Evolutionary conservation across 192 early-diverging fungal species (phyloP).

Genomic region (Coemansia sp.): DNA sequence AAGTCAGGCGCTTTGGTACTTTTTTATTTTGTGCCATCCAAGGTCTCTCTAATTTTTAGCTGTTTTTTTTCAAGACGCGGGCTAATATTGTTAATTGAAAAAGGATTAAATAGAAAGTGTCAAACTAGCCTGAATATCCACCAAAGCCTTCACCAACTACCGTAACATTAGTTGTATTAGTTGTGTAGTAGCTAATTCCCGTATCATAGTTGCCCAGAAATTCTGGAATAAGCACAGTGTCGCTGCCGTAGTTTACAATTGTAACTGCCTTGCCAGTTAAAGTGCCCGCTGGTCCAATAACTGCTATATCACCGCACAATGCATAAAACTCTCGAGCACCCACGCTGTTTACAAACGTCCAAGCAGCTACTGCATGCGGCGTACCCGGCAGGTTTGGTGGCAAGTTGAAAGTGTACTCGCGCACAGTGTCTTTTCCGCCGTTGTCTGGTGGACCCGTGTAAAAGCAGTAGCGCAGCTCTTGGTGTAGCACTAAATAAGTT

Average conservation of each 20-base stretch:
- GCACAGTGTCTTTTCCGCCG: conserved; percentile 14
- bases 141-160: neutral
- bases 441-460: conserved; percentile 1
- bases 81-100: no score
- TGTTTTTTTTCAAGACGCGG: no score
- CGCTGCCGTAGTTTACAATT: conserved; percentile 38
- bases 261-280: conserved; percentile 32
- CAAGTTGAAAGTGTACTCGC: conserved; percentile 54
- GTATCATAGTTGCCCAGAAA: conserved; percentile 41
- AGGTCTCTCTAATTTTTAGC: no score
- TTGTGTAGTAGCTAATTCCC: conserved; percentile 26
- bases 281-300: conserved; percentile 23
- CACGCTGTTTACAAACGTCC: conserved; percentile 64
- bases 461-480: conserved; percentile 35
- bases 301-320: conserved; percentile 39
- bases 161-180: neutral
- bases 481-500: conserved; percentile 59
- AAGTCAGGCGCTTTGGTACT: neutral
- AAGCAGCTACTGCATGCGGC: conserved; percentile 58
- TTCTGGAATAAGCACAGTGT: conserved; percentile 53
- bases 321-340: conserved; percentile 58
- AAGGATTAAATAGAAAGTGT: no score
- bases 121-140: neutral
- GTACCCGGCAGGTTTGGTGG: conserved; percentile 53
- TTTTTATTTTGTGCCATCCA: no score